Evolutionary conservation across 2,329 filamentous ascomycete genomes (phyloP).

Genomic region (Tolypocladium inflatum): DNA sequence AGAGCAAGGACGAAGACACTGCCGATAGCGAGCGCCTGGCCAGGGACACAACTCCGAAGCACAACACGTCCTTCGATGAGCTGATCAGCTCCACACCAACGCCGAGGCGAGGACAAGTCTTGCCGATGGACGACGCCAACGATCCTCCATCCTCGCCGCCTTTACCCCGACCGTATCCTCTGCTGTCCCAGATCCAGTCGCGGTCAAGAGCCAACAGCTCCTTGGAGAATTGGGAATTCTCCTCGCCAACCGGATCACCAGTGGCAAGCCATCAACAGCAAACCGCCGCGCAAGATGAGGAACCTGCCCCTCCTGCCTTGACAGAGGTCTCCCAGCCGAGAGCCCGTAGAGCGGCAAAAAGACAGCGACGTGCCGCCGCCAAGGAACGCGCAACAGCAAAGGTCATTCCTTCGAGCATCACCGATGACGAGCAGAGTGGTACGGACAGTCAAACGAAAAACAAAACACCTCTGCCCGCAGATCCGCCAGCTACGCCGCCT

Average conservation of each 20-base stretch:
- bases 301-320: slow-evolving; percentile 7
- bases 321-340: slow-evolving; percentile 6
- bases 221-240: slow-evolving; percentile 42
- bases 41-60: slow-evolving; percentile 36
- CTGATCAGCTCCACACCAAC: slow-evolving; percentile 52
- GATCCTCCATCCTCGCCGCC: slow-evolving; percentile 52
- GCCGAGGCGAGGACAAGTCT: slow-evolving; percentile 42
- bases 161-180: slow-evolving; percentile 40
- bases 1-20: slow-evolving; percentile 5
- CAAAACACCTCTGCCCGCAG: background rate
- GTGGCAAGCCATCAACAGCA: slow-evolving; percentile 17
- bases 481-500: slow-evolving; percentile 9
- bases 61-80: slow-evolving; percentile 33
- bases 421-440: slow-evolving; percentile 10
- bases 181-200: slow-evolving; percentile 42
- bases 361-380: slow-evolving; percentile 2
- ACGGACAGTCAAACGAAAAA: background rate
- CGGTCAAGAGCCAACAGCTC: slow-evolving; percentile 27
- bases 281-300: slow-evolving; percentile 4
- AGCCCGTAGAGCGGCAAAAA: slow-evolving; percentile 8
- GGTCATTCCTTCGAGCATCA: slow-evolving; percentile 19
- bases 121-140: slow-evolving; percentile 38
- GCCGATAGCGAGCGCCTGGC: slow-evolving; percentile 10
- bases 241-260: slow-evolving; percentile 47
- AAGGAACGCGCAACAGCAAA: background rate